These are phyloP conservation scores for Meyerozyma smithsonii DNA, from an alignment of 1,139 yeast genomes.

Conservation along the genomic window DNA sequence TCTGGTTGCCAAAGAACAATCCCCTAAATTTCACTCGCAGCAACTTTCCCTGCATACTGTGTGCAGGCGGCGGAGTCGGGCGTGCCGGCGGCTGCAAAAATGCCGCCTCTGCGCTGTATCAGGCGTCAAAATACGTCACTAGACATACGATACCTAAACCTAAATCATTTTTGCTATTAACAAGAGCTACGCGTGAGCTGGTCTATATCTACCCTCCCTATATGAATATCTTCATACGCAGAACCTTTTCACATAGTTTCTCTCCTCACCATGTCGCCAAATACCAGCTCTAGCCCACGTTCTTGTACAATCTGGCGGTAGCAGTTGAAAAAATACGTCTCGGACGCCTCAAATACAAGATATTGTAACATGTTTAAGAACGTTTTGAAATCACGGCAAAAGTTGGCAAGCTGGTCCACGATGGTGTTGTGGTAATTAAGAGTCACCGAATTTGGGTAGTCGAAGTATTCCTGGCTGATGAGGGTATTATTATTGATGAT, in stretches of 20 bases:
- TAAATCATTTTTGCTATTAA: too few relatives aligned
- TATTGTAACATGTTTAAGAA: background rate
- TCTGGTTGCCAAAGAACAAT: background rate
- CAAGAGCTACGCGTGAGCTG: too few relatives aligned
- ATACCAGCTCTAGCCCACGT: background rate
- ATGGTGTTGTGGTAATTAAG: background rate
- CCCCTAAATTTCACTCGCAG: constrained; percentile 3
- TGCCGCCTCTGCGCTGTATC: background rate
- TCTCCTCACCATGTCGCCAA: background rate
- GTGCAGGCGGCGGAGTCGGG: background rate
- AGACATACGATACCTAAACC: too few relatives aligned
- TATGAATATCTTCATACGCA: too few relatives aligned
- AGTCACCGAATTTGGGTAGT: constrained; percentile 1
- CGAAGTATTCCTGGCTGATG: constrained; percentile 3
- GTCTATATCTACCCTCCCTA: too few relatives aligned
- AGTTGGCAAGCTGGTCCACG: background rate
- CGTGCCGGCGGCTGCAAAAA: background rate
- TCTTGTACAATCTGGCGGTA: background rate
- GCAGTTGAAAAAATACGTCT: background rate
- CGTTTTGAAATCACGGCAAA: background rate
- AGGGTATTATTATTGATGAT: constrained; percentile 2
- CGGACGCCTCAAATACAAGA: background rate
- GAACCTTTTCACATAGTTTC: background rate
- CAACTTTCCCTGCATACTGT: background rate
- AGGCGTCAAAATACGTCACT: too few relatives aligned